Evolutionary conservation across 441 rosid genomes (phyloP).

Genomic region (California macrophylla): DNA sequence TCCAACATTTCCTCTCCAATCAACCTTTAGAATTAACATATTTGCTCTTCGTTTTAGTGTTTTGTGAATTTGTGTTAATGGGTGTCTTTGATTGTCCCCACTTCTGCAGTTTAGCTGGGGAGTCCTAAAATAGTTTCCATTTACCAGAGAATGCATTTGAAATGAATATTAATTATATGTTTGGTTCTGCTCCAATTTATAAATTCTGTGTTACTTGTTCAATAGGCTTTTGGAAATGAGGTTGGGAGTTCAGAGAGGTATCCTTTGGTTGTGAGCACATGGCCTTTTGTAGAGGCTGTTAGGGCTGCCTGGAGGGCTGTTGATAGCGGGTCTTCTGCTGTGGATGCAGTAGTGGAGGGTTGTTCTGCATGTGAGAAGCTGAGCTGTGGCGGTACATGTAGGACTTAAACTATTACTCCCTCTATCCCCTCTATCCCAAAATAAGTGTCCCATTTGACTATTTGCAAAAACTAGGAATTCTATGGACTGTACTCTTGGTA

Average conservation of each 20-base stretch:
- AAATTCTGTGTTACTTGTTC: neutral
- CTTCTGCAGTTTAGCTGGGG: neutral
- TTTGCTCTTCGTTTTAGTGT: neutral
- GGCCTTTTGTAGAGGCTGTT: slow-evolving; percentile 83
- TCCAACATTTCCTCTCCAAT: neutral
- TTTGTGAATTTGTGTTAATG: neutral
- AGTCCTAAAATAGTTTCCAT: neutral
- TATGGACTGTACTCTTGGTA: neutral
- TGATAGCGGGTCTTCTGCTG: slow-evolving; percentile 51
- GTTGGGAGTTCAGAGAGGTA: slow-evolving; percentile 29
- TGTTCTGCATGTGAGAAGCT: slow-evolving; percentile 83
- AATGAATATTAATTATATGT: neutral
- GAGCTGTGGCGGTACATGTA: slow-evolving; percentile 84
- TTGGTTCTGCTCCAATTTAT: neutral
- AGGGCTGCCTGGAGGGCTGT: slow-evolving; percentile 72
- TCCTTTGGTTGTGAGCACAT: slow-evolving; percentile 77
- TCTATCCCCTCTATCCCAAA: neutral
- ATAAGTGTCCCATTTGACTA: neutral
- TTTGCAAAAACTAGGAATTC: neutral
- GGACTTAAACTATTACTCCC: neutral
- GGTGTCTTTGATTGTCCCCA: neutral
- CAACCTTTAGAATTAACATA: neutral
- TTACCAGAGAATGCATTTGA: neutral
- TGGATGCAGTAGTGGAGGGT: slow-evolving; percentile 79
- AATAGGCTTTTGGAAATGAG: slow-evolving; percentile 28